Percentiles rank a stretch among this genome's conserved stretches.
phyloP scores from a whole-genome alignment of 2,329 filamentous ascomycete species.

The Rhynchosporium secalis region DNA sequence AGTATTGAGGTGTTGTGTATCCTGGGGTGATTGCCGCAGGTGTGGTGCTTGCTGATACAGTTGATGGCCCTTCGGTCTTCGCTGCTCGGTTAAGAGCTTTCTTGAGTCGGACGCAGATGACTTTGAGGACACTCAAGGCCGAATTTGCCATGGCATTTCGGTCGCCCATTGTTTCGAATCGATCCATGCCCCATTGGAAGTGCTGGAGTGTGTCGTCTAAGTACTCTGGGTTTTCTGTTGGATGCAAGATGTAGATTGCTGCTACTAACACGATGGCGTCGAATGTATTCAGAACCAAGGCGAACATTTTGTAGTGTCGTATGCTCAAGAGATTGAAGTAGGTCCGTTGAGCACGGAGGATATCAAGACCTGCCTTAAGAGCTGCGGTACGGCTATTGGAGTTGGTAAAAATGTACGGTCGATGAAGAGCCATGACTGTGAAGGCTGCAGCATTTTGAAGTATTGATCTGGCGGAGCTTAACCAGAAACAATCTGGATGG shows the following conservation, averaged over 20 bases:
- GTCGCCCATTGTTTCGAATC: conserved; percentile 56
- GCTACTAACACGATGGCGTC: conserved; percentile 63
- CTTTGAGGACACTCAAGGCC: conserved; percentile 55
- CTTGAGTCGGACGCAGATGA: conserved; percentile 55
- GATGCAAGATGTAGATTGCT: conserved; percentile 61
- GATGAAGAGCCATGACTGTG: conserved; percentile 59
- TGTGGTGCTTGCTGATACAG: conserved; percentile 14
- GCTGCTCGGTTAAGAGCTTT: conserved; percentile 41
- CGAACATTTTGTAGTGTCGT: conserved; percentile 54
- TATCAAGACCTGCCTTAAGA: conserved; percentile 54
- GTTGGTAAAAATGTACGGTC: conserved; percentile 62
- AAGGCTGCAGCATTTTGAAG: conserved; percentile 52
- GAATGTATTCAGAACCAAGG: conserved; percentile 63
- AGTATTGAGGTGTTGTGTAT: conserved; percentile 9
- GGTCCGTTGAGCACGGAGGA: conserved; percentile 57
- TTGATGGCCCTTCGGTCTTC: conserved; percentile 6
- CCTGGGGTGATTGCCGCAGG: conserved; percentile 17
- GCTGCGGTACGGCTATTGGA: conserved; percentile 54
- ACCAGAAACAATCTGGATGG: conserved; percentile 54
- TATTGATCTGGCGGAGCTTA: conserved; percentile 49
- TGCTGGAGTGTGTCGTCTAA: conserved; percentile 52
- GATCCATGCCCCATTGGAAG: conserved; percentile 59
- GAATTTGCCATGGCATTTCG: conserved; percentile 55
- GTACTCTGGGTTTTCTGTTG: conserved; percentile 53
- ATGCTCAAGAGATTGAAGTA: conserved; percentile 49